Base-by-base conservation (phyloP, 305 asterid species). In the Rubia tinctorum region DNA sequence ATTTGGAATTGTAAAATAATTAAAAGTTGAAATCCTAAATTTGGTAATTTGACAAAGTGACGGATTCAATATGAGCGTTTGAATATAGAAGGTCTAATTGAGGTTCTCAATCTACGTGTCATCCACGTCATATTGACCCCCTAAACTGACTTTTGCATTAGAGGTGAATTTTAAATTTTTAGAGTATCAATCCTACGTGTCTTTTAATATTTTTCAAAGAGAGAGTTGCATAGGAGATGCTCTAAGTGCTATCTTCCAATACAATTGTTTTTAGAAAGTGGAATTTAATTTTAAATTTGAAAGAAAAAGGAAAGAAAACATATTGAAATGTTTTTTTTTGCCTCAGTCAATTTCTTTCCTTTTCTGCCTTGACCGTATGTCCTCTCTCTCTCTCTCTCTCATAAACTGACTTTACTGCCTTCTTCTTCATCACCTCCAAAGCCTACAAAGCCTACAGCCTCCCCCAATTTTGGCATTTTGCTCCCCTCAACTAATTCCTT, bases 321-420 rank as follows among this genome's bases (percentile, higher is more conserved):
- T 51, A 5, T 55, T 55, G 61, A 55, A 55, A 55, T 55, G 61
- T 22, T 64, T 66, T 40, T 42, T 66, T 18, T 66, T 40, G 43
- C 49, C 74, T 71, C 76, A 78, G 73, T 62, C 78, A 63, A 66
- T 72, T 72, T 63, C n/a, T 53, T 45, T 69, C 62, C 81, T 65
- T 20, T 72, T 73, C 69, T 69, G 34, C 44, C 72, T 45, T 74
- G 79, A 77, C 77, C 77, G 39, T 69, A 68, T 62, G 64, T 71
- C 68, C 66, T 73, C 65, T 68, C 66, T 61, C 3, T 30, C 37
- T 30, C 37, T 66, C 75, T 71, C 69, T 73, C 77, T 67, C 63
- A n/a, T 22, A 8, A 7, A n/a, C 63, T 20, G 17, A 51, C 65
- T 60, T 60, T 60, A 22, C 65, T 71, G 49, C 69, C 27, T 74